phyloP scores from a whole-genome alignment of 352 stramenopile genomes.

The Globisporangium canariense region DNA sequence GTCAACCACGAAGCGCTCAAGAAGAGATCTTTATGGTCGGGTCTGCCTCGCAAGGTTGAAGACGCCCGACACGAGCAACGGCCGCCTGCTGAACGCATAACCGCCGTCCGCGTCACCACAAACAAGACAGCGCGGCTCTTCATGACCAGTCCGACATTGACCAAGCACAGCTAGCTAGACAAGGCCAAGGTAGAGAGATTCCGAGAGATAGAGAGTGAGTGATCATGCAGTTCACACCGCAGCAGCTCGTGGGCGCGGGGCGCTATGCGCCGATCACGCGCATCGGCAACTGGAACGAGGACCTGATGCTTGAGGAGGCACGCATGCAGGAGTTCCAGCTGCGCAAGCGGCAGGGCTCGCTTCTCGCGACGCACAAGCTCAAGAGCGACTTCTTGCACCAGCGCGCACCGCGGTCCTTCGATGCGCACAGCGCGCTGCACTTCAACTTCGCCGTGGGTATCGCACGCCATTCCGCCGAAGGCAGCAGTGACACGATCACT shows the following conservation, averaged over 20 bases:
- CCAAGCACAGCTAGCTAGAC: background rate
- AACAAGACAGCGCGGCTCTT: conserved; percentile 1
- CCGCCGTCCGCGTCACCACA: background rate
- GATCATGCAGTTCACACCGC: conserved; percentile 87
- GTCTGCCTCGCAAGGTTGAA: background rate
- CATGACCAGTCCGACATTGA: background rate
- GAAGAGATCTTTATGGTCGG: conserved; percentile 1
- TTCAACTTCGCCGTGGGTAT: conserved; percentile 64
- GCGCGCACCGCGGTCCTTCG: conserved; percentile 51
- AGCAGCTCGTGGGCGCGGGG: conserved; percentile 83
- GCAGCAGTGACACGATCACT: background rate
- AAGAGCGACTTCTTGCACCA: conserved; percentile 77
- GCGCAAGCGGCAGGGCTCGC: conserved; percentile 75
- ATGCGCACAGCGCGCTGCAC: conserved; percentile 27
- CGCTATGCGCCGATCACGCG: conserved; percentile 76
- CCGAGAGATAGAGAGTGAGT: no score
- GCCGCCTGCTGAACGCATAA: conserved; percentile 6
- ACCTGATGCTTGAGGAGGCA: conserved; percentile 85
- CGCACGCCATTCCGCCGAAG: conserved; percentile 46
- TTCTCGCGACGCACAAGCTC: conserved; percentile 76
- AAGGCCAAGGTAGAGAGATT: no score
- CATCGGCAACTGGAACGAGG: conserved; percentile 90
- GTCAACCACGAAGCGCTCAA: no score
- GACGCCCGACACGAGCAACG: background rate
- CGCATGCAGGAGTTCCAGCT: conserved; percentile 82